Evolutionary conservation across 2,329 filamentous ascomycete species (phyloP), one percentile per base, ranked within the genome.

Genomic region (Dothistroma pini): DNA sequence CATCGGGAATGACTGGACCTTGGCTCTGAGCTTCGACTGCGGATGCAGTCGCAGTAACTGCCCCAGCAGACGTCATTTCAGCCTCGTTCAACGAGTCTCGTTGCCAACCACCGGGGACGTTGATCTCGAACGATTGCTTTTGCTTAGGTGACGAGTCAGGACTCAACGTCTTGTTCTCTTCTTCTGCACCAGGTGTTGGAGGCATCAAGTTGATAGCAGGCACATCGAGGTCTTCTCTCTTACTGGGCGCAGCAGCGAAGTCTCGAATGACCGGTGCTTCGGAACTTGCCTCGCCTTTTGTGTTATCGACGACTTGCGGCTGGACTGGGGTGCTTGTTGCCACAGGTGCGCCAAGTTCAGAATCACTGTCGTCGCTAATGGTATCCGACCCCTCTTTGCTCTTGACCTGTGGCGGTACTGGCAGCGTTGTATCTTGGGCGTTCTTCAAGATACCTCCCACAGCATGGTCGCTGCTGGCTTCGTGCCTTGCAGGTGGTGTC

Each of bases 371-470:
- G 61, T 89, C 85, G 14, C 86, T 89, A 14, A 80, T 75, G 65
- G 89, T 86, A 1, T 84, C 87, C 58, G 76, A 83, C 10, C 84
- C 85, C 70, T 92, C 88, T 19, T 88, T 83, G 1, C 86, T 87
- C 0, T 87, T 89, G 12, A 90, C 86, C 16, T 90, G 82, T 0
- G 88, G 88, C 4, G 89, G 86, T 35, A 91, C 73, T 16, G 90
- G 89, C 63, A 58, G 19, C 68, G 80, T 48, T 16, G 61, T 31
- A n/a, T 60, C 62, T 38, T 79, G 75, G 4, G 88, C 85, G 50
- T 84, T 80, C 7, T 78, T 71, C 14, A 89, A 66, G 5, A 88
- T 74, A 5, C 79, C 77, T 3, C 84, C 87, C 57, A 87, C 74
- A 2, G 78, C 81, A 65, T 84, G 79, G 67, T 90, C 88, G 61